Evolutionary conservation across 129 eudicot species (phyloP), one percentile per base, ranked within the genome.

Genomic region (Helianthus tuberosus): DNA sequence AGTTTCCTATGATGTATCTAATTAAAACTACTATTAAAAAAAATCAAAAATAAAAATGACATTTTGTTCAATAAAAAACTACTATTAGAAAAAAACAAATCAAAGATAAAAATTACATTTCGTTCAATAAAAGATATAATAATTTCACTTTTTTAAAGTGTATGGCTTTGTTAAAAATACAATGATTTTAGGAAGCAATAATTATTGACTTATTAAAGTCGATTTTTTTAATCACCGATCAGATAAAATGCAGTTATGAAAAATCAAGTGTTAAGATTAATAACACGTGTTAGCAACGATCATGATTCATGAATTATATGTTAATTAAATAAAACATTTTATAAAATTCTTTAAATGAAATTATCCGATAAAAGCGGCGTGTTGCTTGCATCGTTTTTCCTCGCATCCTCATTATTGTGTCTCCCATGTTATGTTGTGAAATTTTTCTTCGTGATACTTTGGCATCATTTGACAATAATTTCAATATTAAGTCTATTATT

Each of bases 361-460:
- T 64, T 23, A 5, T n/a, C 78, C 79, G 72, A 75, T 64, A 52
- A 64, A 75, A 51, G 79, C 79, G 79, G 63, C 72, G 79, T 72
- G 38, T 64, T 75, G 32, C n/a, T 50, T 23, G 79, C 53, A 17
- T 16, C 9, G 10, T 23, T 64, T 5, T 11, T 63, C 60, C 35
- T 63, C 52, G 5, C 35, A 27, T 74, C 61, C 43, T 13, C 64
- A 75, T 75, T 51, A 75, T 64, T 64, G 44, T 64, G 79, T 75
- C 72, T 36, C 72, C 78, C 79, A 75, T 75, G 72, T 64, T 75
- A 51, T 38, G 12, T 16, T 36, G 62, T 64, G 63, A 64, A 13
- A 3, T 7, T n/a, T 73, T 27, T 64, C 50, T 8, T 54, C 63
- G 4, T 50, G 10, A 61, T 6, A 46, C 61, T 69, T 60, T 73